Conservation (phyloP, 441 rosid species). For the Gossypium davidsonii region DNA sequence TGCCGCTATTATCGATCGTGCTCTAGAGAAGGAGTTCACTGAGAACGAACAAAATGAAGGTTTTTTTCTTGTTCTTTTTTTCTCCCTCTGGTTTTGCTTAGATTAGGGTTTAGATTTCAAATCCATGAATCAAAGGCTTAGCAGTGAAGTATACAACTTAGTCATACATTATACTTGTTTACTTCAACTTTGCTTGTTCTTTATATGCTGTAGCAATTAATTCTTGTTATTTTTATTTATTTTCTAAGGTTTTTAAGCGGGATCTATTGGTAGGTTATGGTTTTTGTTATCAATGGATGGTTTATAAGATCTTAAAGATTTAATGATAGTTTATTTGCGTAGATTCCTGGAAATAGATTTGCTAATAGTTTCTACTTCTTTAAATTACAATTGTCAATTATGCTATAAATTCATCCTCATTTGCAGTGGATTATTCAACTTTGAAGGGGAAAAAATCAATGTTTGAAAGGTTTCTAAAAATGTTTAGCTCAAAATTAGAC, state of each 20-base stretch:
- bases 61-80: slow-evolving; percentile 15
- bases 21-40: slow-evolving; percentile 85
- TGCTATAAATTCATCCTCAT: not conserved
- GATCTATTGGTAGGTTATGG: not conserved
- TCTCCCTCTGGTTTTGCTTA: slow-evolving; percentile 2
- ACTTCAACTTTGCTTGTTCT: not conserved
- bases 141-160: not conserved
- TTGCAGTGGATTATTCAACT: not conserved
- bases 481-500: not conserved
- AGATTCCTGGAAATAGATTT: not conserved
- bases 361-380: not conserved
- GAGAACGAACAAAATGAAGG: slow-evolving; percentile 86
- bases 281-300: not conserved
- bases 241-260: not conserved
- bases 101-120: not conserved
- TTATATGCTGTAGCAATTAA: not conserved
- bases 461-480: not conserved
- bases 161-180: not conserved
- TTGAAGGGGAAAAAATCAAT: not conserved
- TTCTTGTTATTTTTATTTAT: not conserved
- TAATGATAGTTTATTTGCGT: not conserved
- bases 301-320: slow-evolving; percentile 3
- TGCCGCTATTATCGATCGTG: slow-evolving; percentile 90
- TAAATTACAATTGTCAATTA: not conserved
- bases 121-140: not conserved